Base-by-base conservation (phyloP, 2,329 filamentous ascomycete species). In the Scytalidium lignicola region DNA sequence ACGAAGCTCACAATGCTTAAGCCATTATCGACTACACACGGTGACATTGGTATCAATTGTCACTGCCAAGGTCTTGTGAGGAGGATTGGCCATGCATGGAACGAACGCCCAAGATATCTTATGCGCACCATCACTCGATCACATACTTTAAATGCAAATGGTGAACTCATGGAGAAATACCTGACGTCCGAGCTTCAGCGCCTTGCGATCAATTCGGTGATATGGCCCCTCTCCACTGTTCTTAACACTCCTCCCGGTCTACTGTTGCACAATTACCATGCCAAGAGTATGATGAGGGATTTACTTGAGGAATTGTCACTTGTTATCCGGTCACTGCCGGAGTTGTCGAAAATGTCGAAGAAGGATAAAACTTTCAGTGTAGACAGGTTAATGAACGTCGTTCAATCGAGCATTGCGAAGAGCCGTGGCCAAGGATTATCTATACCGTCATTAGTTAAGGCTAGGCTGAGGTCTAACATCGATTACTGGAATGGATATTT, bases 401-500 rank as follows among this genome's bases (percentile, higher is more conserved):
- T 80, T 8, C 68, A 75, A 3, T 74, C 71, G 47, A 70, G 86
- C 3, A 74, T 78, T 19, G 61, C 70, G 23, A 73, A 69, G 44
- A 83, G 80, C 12, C 72, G 73, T 12, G 68, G 77, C 48, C 80
- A 83, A 46, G 70, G 75, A 5, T 66, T 67, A 8, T 59, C 66
- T 40, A 88, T 95, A 82, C 70, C 88, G 5, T 75, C 78, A 47
- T 81, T 85, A 59, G 72, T 91, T 12, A 70, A 79, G 10, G 65
- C 68, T 1, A 85, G 87, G 1, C 70, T 71, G 52, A 69, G 74
- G 50, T 90, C 88, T 0, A 90, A 96, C 60, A 79, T 96, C 39
- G 81, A 91, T 42, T 95, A 85, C 61, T 79, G 92, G 57, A 96
- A 95, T 64, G 92, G 91, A 1, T 99, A 92, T 70, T 86, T 99